Base-by-base conservation (phyloP, 2,329 filamentous ascomycete species). In the Hymenoscyphus salicellus region DNA sequence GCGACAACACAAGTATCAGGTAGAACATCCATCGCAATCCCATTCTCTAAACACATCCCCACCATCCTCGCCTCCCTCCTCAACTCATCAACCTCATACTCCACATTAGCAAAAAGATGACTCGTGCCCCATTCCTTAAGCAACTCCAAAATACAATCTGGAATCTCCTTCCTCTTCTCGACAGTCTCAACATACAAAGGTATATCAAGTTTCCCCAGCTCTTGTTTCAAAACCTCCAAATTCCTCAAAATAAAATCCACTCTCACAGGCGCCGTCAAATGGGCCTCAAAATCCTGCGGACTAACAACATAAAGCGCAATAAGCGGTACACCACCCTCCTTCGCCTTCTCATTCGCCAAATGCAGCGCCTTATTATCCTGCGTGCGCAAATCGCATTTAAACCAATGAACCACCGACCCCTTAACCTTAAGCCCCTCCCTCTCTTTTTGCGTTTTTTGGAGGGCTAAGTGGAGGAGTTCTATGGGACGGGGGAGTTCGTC, bases 1-100 rank as follows among this genome's bases (percentile, higher is more conserved):
- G 87, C 82, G 0, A 97, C 92, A 0, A 96, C 86, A 69, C 92
- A 95, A 4, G 90, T 91, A 76, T 97, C 93, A 66, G 93, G 91
- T 1, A 89, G 81, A 0, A 88, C 84, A n/a, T 88, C 83, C 69
- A 96, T 87, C 1, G 84, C 82, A 57, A 94, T 85, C 0, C 85
- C 88, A 14, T 83, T 84, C 17, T 86, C 81, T 0, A 89, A 77
- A 65, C 89, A 85, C 49, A 81, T 76, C 32, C 79, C 82, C 0
- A 91, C 82, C 72, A 96, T 78, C 32, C 80, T 81, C 0, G 87
- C 86, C 72, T 97, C 93, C 5, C 93, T 83, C 55, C 93, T 82
- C 64, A 97, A 78, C 78, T 97, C 93, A 73, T 97, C 93, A 0
- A 96, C 92, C 75, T 97, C 93, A 72, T 96, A 97, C 75, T 97